Percentiles rank a stretch among this genome's conserved stretches.
phyloP scores from a whole-genome alignment of 352 stramenopile genomes.

The Phytophthora sojae region DNA sequence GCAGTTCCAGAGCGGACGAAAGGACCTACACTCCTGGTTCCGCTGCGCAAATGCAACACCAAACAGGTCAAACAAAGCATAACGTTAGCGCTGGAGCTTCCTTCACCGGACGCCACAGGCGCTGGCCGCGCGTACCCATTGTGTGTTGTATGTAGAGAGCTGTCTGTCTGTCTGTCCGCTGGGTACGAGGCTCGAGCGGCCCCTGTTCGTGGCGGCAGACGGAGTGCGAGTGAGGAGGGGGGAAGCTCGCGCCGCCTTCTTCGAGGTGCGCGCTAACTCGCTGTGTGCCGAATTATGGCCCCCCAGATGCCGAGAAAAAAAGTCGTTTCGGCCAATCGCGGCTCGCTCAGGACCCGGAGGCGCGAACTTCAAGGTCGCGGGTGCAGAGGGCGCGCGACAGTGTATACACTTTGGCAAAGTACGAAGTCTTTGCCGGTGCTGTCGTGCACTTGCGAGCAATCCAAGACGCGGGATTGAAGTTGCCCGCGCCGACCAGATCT shows the following conservation, averaged over 20 bases:
- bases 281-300: slow-evolving; percentile 17
- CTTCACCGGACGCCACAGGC: not conserved
- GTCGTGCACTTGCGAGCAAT: slow-evolving; percentile 21
- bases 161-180: not conserved
- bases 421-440: not conserved
- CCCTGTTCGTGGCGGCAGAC: not conserved
- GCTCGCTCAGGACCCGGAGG: slow-evolving; percentile 9
- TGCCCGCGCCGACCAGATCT: not conserved
- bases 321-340: slow-evolving; percentile 21
- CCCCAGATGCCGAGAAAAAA: slow-evolving; percentile 25
- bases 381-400: not conserved
- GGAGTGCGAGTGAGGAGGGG: not conserved
- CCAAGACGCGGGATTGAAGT: not conserved
- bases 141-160: not conserved
- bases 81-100: not conserved
- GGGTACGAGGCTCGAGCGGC: not conserved
- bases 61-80: not conserved
- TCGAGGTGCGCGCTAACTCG: not conserved
- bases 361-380: slow-evolving; percentile 26
- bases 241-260: slow-evolving; percentile 13
- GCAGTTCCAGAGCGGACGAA: slow-evolving; percentile 14
- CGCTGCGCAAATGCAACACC: slow-evolving; percentile 8
- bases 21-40: slow-evolving; percentile 35
- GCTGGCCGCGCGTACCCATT: not conserved
- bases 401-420: too few species aligned